phyloP scores from a whole-genome alignment of 129 eudicot genomes.

The Centella asiatica region DNA sequence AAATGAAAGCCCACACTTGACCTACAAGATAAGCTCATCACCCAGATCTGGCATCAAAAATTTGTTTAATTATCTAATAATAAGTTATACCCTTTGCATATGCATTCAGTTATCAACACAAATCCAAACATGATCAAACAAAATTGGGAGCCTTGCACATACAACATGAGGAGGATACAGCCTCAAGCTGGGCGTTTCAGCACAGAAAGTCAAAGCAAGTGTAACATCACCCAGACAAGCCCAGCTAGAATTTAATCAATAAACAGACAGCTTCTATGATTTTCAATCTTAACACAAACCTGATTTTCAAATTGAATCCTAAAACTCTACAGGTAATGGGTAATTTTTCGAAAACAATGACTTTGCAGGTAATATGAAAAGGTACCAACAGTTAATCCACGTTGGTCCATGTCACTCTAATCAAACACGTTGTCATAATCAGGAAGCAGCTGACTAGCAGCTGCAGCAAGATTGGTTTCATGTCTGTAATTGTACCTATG shows the following conservation, averaged over 20 bases:
- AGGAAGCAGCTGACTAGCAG: conserved; percentile 24
- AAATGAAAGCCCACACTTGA: too few species aligned
- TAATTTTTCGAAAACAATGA: background rate
- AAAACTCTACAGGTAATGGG: too few species aligned
- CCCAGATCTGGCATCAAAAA: background rate
- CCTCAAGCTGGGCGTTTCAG: background rate
- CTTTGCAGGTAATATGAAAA: background rate
- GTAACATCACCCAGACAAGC: background rate
- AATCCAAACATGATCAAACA: background rate
- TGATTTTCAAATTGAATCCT: background rate
- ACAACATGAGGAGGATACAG: too few species aligned
- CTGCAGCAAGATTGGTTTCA: conserved; percentile 16
- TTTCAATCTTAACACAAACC: background rate
- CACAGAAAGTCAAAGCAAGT: background rate
- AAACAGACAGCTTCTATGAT: background rate
- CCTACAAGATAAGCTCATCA: background rate
- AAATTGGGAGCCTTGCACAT: background rate
- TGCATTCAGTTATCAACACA: too few species aligned
- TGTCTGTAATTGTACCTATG: conserved; percentile 11
- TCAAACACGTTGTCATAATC: conserved; percentile 28
- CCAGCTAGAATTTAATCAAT: background rate
- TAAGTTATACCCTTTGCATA: background rate
- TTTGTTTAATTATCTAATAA: too few species aligned
- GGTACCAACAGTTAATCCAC: background rate
- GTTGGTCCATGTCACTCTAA: background rate